Conservation (phyloP, 129 eudicot species). For the Rutidosis leptorrhynchoides region DNA sequence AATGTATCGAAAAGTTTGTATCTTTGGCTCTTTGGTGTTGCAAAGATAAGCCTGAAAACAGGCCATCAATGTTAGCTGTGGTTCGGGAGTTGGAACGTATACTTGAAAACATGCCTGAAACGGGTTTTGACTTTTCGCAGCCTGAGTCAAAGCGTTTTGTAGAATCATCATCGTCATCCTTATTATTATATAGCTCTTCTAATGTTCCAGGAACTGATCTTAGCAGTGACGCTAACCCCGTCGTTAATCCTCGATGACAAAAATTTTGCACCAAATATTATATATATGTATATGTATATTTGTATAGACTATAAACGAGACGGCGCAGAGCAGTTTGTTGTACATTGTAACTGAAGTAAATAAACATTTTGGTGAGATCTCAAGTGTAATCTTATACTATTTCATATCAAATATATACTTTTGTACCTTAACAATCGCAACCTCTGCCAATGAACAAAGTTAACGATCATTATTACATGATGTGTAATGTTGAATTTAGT, state of each 20-base stretch:
- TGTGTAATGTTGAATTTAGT: background rate
- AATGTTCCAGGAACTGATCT: conserved; percentile 52
- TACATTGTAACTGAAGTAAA: background rate
- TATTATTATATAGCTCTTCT: conserved; percentile 37
- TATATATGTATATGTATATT: conserved; percentile 29
- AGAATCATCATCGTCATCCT: conserved; percentile 41
- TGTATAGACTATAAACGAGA: conserved; percentile 6
- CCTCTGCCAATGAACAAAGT: background rate
- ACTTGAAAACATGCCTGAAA: conserved; percentile 46
- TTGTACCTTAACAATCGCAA: background rate
- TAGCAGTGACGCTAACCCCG: conserved; percentile 40
- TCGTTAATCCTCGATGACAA: conserved; percentile 57
- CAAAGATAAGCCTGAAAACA: conserved; percentile 54
- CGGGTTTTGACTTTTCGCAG: conserved; percentile 27
- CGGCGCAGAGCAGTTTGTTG: background rate
- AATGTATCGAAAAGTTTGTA: conserved; percentile 59
- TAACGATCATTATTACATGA: background rate
- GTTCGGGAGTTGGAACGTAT: conserved; percentile 77
- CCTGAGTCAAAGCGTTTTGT: conserved; percentile 31
- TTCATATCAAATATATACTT: background rate
- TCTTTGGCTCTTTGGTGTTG: conserved; percentile 74
- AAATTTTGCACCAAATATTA: conserved; percentile 25
- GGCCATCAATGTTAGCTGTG: conserved; percentile 74
- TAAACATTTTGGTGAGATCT: background rate
- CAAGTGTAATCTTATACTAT: background rate